A percentile compares a stretch with the other conserved stretches of the same genome.
These are phyloP conservation scores for Eutrema salsugineum DNA, from an alignment of 441 rosid species.

Conservation along the genomic window DNA sequence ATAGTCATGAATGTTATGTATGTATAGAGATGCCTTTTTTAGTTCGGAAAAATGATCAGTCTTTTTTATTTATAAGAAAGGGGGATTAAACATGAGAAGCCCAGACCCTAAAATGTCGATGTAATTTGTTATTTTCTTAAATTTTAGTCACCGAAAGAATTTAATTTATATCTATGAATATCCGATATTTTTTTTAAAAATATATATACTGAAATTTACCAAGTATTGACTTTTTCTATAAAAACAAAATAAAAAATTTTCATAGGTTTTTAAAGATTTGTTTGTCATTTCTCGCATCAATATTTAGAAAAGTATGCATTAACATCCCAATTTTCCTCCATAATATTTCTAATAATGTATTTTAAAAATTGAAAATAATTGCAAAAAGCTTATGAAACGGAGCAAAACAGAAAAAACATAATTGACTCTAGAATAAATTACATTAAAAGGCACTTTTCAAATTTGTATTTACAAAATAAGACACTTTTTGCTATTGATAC, in stretches of 20 bases:
- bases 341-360: neutral
- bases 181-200: neutral
- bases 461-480: no score
- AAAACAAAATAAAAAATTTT: no score
- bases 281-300: no score
- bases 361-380: neutral
- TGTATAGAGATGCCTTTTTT: neutral
- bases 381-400: neutral
- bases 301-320: no score
- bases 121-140: neutral
- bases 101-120: constrained; percentile 4
- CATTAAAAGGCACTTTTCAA: no score
- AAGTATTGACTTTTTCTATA: no score
- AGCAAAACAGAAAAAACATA: no score
- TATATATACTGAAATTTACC: neutral
- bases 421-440: no score
- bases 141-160: neutral
- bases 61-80: neutral
- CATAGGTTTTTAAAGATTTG: no score
- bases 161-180: neutral
- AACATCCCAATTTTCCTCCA: neutral
- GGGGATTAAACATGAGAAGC: neutral
- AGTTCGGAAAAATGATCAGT: neutral
- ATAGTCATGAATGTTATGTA: neutral
- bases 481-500: no score